These are phyloP conservation scores for Thalassiosira sp. DNA, from an alignment of 352 stramenopile species.

Conservation along the genomic window DNA sequence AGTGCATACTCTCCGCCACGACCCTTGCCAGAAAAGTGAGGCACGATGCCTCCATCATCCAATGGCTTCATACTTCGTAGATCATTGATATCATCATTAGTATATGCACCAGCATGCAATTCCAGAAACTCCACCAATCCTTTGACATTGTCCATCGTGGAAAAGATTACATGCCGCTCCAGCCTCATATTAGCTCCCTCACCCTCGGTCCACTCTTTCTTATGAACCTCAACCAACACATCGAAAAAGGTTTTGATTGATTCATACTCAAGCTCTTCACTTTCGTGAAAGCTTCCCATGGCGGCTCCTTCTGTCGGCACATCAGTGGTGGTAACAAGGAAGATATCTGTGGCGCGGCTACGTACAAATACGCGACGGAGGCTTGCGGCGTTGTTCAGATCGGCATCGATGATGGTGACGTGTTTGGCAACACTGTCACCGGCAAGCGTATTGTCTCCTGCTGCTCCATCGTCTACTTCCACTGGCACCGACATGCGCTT, in stretches of 20 bases:
- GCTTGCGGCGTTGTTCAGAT: slow-evolving; percentile 44
- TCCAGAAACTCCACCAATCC: slow-evolving; percentile 41
- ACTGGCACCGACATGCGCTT: slow-evolving; percentile 30
- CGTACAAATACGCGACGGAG: slow-evolving; percentile 36
- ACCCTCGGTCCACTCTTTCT: slow-evolving; percentile 30
- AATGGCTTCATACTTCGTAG: slow-evolving; percentile 49
- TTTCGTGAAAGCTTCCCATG: slow-evolving; percentile 41
- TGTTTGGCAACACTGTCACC: background rate
- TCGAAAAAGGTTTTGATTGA: slow-evolving; percentile 57
- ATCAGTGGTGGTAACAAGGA: slow-evolving; percentile 64
- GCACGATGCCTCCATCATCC: slow-evolving; percentile 66
- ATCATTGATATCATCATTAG: slow-evolving; percentile 1
- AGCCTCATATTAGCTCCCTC: slow-evolving; percentile 6
- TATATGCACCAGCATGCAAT: slow-evolving; percentile 19
- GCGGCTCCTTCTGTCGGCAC: slow-evolving; percentile 31
- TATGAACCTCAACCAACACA: slow-evolving; percentile 46
- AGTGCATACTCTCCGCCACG: slow-evolving; percentile 53
- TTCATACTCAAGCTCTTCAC: slow-evolving; percentile 58
- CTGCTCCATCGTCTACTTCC: background rate
- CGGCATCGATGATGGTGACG: slow-evolving; percentile 36
- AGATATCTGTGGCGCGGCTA: slow-evolving; percentile 53
- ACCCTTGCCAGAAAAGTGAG: slow-evolving; percentile 66
- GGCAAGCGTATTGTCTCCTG: background rate
- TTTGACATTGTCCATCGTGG: slow-evolving; percentile 61
- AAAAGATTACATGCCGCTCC: slow-evolving; percentile 58